Percentiles rank a stretch among this genome's conserved stretches.
phyloP scores from a whole-genome alignment of 208 protist genomes.

The Perkinsela sp. region DNA sequence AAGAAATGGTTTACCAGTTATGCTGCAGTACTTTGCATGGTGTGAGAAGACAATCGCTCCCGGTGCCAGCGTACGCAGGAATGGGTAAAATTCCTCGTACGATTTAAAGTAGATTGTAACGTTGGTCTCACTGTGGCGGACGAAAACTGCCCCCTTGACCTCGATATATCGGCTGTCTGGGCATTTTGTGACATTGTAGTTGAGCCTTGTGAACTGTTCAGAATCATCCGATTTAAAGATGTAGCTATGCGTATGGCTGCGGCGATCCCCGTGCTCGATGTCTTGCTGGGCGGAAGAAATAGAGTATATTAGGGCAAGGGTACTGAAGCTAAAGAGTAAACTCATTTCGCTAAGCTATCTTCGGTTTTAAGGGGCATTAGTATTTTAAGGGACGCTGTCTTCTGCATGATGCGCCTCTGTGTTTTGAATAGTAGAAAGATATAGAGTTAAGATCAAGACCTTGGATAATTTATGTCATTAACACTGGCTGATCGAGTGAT shows the following conservation, averaged over 20 bases:
- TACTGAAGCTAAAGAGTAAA: too few species aligned
- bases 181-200: neutral
- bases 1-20: neutral
- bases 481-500: too few species aligned
- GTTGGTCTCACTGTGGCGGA: neutral
- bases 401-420: too few species aligned
- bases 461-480: too few species aligned
- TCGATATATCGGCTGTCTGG: neutral
- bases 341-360: too few species aligned
- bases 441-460: too few species aligned
- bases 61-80: neutral
- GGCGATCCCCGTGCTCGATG: neutral
- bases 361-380: too few species aligned
- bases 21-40: neutral
- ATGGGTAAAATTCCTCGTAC: neutral
- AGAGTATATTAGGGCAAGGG: too few species aligned
- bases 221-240: neutral
- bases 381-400: too few species aligned
- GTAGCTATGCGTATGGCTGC: neutral
- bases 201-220: neutral
- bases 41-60: neutral
- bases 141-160: neutral
- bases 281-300: too few species aligned
- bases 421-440: too few species aligned
- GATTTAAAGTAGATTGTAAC: neutral